A percentile compares a stretch with the other conserved stretches of the same genome.
Conservation (phyloP, 306 rosid species). For the Quercus engelmannii region DNA sequence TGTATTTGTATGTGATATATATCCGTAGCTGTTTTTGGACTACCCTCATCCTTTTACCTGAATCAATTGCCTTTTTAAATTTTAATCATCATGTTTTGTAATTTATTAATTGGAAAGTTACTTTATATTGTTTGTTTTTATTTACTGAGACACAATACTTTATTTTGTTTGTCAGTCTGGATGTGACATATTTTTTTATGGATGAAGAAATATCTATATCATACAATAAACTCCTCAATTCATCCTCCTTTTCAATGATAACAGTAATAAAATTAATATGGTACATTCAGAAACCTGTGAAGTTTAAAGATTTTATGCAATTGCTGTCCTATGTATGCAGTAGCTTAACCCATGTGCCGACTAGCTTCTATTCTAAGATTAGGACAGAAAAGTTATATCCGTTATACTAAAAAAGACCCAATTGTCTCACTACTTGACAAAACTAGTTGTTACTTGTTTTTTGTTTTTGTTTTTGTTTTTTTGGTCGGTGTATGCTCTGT, state of each 20-base stretch:
- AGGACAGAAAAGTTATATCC: conserved; percentile 26
- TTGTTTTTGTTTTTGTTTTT: not conserved
- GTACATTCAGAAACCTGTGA: too few species aligned
- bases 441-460: not conserved
- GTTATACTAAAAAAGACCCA: conserved; percentile 28
- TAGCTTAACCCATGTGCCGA: conserved; percentile 18
- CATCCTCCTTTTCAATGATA: not conserved
- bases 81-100: not conserved
- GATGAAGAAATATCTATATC: too few species aligned
- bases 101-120: not conserved
- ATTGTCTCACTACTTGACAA: conserved; percentile 24
- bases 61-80: not conserved
- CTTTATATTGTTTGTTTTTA: not conserved
- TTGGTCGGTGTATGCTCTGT: not conserved
- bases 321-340: not conserved
- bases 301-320: not conserved
- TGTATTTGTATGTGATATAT: not conserved
- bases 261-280: not conserved
- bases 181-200: not conserved
- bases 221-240: not conserved
- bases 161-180: not conserved
- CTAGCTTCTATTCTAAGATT: conserved; percentile 9
- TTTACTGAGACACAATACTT: too few species aligned
- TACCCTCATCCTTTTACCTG: too few species aligned
- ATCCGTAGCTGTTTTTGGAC: not conserved